Percentiles rank a stretch among this genome's conserved stretches.
These are phyloP conservation scores for Penicillium odoratum DNA, from an alignment of 495 filamentous ascomycete genomes.

Conservation along the genomic window DNA sequence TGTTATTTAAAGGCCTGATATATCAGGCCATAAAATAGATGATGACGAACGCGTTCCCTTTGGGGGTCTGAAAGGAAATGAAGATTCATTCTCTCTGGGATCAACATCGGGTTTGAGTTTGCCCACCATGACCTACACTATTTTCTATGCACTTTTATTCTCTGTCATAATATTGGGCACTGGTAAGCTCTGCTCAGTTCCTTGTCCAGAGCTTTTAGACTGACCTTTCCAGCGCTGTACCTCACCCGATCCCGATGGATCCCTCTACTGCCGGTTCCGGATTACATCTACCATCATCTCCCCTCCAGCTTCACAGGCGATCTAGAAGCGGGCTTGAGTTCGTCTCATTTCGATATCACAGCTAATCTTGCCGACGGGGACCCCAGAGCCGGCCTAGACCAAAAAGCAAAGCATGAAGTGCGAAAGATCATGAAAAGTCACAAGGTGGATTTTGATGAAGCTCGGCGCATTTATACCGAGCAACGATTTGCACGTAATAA, in stretches of 20 bases:
- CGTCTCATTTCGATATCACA: constrained; percentile 73
- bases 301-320: constrained; percentile 74
- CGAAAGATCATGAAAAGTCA: constrained; percentile 82
- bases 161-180: constrained; percentile 60
- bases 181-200: constrained; percentile 40
- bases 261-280: constrained; percentile 56
- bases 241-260: constrained; percentile 78
- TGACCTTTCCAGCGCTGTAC: constrained; percentile 59
- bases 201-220: not conserved
- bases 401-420: constrained; percentile 73
- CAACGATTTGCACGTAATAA: constrained; percentile 79
- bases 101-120: not conserved
- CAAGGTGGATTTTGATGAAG: constrained; percentile 83
- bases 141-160: constrained; percentile 75
- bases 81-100: too few relatives aligned
- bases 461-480: constrained; percentile 79
- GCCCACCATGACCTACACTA: constrained; percentile 61
- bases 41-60: constrained; percentile 3
- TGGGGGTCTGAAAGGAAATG: not conserved
- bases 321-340: constrained; percentile 81
- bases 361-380: constrained; percentile 79
- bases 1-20: not conserved
- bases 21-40: not conserved
- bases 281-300: constrained; percentile 70
- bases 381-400: constrained; percentile 75